Conservation (phyloP, 768 basidiomycete species). For the Pseudohyphozyma bogoriensis region DNA sequence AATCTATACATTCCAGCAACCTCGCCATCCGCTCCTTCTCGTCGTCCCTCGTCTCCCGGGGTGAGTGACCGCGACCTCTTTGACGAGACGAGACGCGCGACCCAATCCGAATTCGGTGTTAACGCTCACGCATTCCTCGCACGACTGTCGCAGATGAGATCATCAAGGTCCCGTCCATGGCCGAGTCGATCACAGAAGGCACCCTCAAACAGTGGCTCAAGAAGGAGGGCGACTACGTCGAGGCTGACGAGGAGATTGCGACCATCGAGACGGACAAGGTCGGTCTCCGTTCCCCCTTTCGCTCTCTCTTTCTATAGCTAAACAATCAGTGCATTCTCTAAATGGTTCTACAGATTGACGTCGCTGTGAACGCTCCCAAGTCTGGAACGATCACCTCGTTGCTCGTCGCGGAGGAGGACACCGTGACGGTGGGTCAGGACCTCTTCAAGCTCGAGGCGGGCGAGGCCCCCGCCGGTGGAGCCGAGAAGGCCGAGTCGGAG, state of each 20-base stretch:
- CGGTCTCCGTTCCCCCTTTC: too few species aligned
- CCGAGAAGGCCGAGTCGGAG: conserved; percentile 12
- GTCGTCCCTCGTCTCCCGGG: too few species aligned
- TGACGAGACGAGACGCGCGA: too few species aligned
- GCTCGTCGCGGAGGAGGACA: conserved; percentile 83
- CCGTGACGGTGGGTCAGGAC: conserved; percentile 89
- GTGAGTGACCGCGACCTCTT: too few species aligned
- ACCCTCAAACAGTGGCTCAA: conserved; percentile 91
- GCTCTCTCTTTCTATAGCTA: neutral
- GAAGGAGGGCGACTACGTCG: conserved; percentile 80
- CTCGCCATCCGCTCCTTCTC: too few species aligned
- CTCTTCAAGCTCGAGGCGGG: conserved; percentile 83
- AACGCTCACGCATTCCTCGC: too few species aligned
- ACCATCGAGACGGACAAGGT: conserved; percentile 99
- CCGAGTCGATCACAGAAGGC: conserved; percentile 95
- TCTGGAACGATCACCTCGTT: conserved; percentile 79
- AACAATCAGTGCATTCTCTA: neutral
- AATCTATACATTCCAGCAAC: too few species aligned
- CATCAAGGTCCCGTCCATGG: conserved; percentile 30
- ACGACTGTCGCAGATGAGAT: conserved; percentile 4
- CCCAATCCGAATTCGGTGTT: too few species aligned
- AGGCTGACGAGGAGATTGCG: conserved; percentile 88
- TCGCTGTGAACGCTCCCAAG: conserved; percentile 84
- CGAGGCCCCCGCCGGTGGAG: conserved; percentile 44
- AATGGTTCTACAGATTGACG: conserved; percentile 62